Conservation (phyloP, 192 early-diverging fungal genomes). For the Entophlyctis luteolus region DNA sequence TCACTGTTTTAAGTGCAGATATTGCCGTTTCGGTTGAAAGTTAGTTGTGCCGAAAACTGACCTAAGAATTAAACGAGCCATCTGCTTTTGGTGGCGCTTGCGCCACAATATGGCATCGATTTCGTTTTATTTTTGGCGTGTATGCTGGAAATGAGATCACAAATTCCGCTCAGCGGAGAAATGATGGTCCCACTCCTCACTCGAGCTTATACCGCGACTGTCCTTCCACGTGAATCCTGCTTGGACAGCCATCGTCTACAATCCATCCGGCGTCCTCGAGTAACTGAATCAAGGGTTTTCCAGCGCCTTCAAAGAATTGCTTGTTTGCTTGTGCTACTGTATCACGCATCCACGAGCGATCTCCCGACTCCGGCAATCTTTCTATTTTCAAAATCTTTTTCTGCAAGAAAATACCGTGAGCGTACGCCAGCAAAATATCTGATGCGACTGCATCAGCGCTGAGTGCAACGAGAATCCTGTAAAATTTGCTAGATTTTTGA, state of each 20-base stretch:
- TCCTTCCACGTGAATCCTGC: slow-evolving; percentile 3
- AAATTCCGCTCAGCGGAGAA: too few relatives aligned
- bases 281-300: background rate
- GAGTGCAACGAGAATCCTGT: slow-evolving; percentile 3
- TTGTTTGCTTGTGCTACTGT: background rate
- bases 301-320: background rate
- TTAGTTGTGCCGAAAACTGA: too few relatives aligned
- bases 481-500: too few relatives aligned
- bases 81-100: too few relatives aligned
- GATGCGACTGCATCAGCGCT: background rate
- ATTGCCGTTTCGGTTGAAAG: too few relatives aligned
- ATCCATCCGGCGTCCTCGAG: background rate
- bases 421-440: slow-evolving; percentile 5
- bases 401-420: slow-evolving; percentile 8
- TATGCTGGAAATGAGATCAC: too few relatives aligned
- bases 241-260: slow-evolving; percentile 1
- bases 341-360: background rate
- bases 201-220: background rate
- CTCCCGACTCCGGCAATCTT: background rate
- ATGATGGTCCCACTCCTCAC: too few relatives aligned
- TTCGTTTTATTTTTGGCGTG: too few relatives aligned
- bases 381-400: background rate
- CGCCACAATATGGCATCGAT: too few relatives aligned
- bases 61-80: too few relatives aligned
- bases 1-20: too few relatives aligned